Conservation (phyloP, 2,329 filamentous ascomycete genomes). For the Amphichorda felina region DNA sequence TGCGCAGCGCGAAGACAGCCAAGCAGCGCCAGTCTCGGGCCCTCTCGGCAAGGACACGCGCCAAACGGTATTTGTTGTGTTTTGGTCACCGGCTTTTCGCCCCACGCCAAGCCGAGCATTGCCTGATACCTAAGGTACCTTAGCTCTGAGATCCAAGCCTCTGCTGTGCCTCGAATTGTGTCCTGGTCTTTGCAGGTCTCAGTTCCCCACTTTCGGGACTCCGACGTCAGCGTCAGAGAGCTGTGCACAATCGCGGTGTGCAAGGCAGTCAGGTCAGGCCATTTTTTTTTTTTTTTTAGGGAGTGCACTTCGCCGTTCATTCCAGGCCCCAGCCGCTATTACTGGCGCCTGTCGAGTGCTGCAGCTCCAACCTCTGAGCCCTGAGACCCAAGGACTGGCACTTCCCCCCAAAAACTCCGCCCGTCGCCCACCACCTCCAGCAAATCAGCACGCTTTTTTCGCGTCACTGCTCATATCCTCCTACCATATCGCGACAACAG, state of each 20-base stretch:
- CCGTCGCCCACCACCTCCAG: slow-evolving; percentile 16
- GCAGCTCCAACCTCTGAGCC: too few relatives aligned
- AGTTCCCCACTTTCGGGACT: neutral
- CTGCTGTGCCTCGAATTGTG: too few relatives aligned
- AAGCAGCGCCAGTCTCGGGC: neutral
- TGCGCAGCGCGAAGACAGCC: neutral
- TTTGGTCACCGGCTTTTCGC: too few relatives aligned
- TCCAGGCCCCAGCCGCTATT: too few relatives aligned
- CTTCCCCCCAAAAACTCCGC: slow-evolving; percentile 3
- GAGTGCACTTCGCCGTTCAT: too few relatives aligned
- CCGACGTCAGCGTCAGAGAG: slow-evolving; percentile 1
- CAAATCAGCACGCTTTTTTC: slow-evolving; percentile 39
- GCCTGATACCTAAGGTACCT: too few relatives aligned
- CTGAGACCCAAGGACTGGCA: slow-evolving; percentile 10
- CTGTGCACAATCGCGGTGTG: slow-evolving; percentile 1
- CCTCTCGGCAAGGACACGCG: neutral
- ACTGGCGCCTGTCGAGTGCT: too few relatives aligned
- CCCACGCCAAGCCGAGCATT: too few relatives aligned
- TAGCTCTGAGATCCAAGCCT: too few relatives aligned
- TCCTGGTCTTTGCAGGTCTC: too few relatives aligned
- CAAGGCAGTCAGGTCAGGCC: neutral
- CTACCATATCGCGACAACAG: slow-evolving; percentile 11
- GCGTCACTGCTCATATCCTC: slow-evolving; percentile 12
- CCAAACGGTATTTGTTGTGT: neutral
- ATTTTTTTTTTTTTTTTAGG: too few relatives aligned